Evolutionary conservation across 2,329 filamentous ascomycete species (phyloP).

Genomic region (Hortaea werneckii): DNA sequence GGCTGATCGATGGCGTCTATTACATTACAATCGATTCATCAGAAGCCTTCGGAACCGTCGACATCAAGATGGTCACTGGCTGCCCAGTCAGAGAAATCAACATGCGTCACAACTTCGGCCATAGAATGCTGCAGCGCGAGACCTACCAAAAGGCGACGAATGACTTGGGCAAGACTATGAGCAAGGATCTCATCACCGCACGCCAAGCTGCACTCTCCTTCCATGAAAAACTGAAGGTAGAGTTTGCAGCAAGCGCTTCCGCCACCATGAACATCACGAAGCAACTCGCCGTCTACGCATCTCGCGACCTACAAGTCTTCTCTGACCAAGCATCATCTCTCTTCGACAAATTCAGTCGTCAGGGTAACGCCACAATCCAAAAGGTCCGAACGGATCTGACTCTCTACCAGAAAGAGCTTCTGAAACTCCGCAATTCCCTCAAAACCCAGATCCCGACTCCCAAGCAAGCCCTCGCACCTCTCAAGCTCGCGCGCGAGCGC

Average conservation of each 20-base stretch:
- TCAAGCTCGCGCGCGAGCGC: conserved; percentile 3
- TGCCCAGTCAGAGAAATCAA: conserved; percentile 13
- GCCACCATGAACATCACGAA: conserved; percentile 21
- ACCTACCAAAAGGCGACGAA: conserved; percentile 18
- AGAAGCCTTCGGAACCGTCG: conserved; percentile 18
- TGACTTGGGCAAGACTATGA: conserved; percentile 17
- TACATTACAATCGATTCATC: conserved; percentile 14
- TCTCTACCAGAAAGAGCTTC: conserved; percentile 1
- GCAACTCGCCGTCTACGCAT: conserved; percentile 15
- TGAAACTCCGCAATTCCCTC: not conserved
- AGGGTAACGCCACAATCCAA: not conserved
- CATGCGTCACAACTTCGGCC: conserved; percentile 18
- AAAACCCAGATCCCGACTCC: not conserved
- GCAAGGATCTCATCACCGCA: conserved; percentile 18
- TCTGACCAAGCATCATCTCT: conserved; percentile 12
- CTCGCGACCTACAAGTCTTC: conserved; percentile 16
- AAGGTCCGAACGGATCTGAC: conserved; percentile 2
- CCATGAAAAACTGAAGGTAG: conserved; percentile 11
- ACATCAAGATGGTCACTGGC: conserved; percentile 13
- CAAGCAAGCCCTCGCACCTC: not conserved
- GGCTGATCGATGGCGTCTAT: conserved; percentile 21
- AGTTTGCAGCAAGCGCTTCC: conserved; percentile 14
- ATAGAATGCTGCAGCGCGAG: conserved; percentile 12
- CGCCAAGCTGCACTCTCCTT: conserved; percentile 11
- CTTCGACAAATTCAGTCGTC: conserved; percentile 1